phyloP scores from a whole-genome alignment of 1,284 basidiomycete genomes.

The Ganoderma lingzhi region DNA sequence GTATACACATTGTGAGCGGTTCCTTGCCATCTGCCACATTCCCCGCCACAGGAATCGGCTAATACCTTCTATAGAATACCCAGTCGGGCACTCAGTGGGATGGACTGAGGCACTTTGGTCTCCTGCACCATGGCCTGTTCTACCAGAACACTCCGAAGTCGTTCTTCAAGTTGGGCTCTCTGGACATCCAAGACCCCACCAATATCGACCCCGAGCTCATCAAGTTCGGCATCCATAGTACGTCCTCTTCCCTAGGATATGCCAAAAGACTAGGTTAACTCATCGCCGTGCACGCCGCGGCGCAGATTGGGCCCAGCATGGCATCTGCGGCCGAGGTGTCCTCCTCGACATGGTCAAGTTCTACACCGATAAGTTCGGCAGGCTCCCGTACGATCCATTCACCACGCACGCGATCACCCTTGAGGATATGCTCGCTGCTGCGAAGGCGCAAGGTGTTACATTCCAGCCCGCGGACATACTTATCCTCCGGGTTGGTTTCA shows the following conservation, averaged over 20 bases:
- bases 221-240: conserved; percentile 74
- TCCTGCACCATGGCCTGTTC: conserved; percentile 62
- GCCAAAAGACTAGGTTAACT: not conserved
- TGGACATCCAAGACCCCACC: conserved; percentile 57
- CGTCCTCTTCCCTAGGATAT: conserved; percentile 33
- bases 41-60: not conserved
- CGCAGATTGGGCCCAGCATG: conserved; percentile 78
- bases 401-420: conserved; percentile 64
- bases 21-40: conserved; percentile 9
- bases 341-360: conserved; percentile 70
- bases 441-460: conserved; percentile 53
- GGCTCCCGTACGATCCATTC: conserved; percentile 73
- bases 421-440: conserved; percentile 66
- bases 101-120: conserved; percentile 68
- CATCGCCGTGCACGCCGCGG: not conserved
- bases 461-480: conserved; percentile 71
- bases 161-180: conserved; percentile 54
- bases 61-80: conserved; percentile 58
- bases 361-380: conserved; percentile 51
- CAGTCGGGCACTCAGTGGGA: conserved; percentile 84
- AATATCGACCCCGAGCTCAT: conserved; percentile 57
- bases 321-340: conserved; percentile 77
- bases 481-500: conserved; percentile 72
- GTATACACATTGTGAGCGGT: conserved; percentile 63
- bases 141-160: conserved; percentile 66